Evolutionary conservation across 306 rosid genomes (phyloP), one percentile per base, ranked within the genome.

Genomic region (Vigna radiata): DNA sequence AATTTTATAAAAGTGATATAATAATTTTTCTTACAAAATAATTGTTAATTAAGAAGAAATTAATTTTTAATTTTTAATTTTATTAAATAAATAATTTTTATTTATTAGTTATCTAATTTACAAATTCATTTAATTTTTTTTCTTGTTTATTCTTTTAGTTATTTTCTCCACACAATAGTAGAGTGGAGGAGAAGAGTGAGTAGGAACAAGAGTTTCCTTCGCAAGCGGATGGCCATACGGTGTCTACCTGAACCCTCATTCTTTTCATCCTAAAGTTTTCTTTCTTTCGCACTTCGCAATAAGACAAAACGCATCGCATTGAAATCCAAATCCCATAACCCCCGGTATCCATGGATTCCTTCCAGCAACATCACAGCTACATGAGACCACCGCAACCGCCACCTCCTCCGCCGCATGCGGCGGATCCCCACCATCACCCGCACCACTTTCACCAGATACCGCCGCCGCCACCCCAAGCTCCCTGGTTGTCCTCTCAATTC

Each of bases 401-500:
- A 11, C 89, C 87, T 0, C 90, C 21, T 0, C 86, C 83, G 7
- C 85, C 83, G 70, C 41, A 86, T 85, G 7, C 91, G 77, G 46
- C 88, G 69, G 96, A 91, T 89, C 93, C 87, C 70, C 85, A 94
- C 76, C 84, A 83, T 67, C 88, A 88, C 73, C 79, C 83, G 63
- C 82, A 87, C 59, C 89, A 82, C 71, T 82, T 86, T 72, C 91
- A 83, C 11, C 91, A 75, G 21, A 77, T 71, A 6, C 88, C 77
- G 2, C 86, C 77, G 0, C 86, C 86, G 5, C 86, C 91, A 53
- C 93, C 91, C 2, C 94, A 87, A 44, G 88, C 75, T 4, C 80
- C 90, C 3, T 92, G 97, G 97, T 88, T 72, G 83, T 46, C 91
- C 25, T 78, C 82, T 76, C 99, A 92, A 84, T 89, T 85, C 77